Evolutionary conservation across 805 yeast species (phyloP), one percentile per base, ranked within the genome.

Genomic region (Ogataea siamensis): DNA sequence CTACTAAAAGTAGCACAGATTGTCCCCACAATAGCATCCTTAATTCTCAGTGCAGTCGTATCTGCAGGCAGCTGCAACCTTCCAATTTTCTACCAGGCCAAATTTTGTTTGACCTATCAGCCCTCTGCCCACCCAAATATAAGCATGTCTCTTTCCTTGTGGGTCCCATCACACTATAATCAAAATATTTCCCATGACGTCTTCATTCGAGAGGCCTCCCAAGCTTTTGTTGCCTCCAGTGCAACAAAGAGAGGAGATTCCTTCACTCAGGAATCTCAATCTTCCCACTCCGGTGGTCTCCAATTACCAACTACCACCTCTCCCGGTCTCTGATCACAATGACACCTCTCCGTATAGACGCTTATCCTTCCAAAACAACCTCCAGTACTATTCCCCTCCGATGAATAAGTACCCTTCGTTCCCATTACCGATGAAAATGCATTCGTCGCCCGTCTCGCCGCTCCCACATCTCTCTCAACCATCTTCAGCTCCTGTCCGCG

Each of bases 201-300:
- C 47, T n/a, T 43, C 47, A n/a, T 39, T 43, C 21, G 50, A 46
- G 19, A 34, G 50, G 30, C 42, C 50, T 21, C 28, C 42, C 7
- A 33, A 40, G 9, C 29, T 42, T 2, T 16, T 37, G 7, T 13
- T 39, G 24, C 43, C 43, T 17, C 26, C 44, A 10, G 20, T 32
- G 27, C 41, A 37, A 7, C 29, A 40, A 12, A 29, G 33, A 14
- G 37, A 34, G 15, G 37, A 37, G 24, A 45, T 45, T 13, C 49
- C 49, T 23, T 45, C 49, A 1, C 27, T 45, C 24, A 39, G 37
- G 21, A 42, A 45, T 24, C 40, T 45, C 29, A 45, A 45, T 14
- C 28, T 45, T 3, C 49, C 49, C 4, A 36, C 35, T 14, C 49
- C 49, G 3, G 32, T 45, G 14, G 36, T 45, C 11, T 29, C 42